A percentile compares a stretch with the other conserved stretches of the same genome.
Conservation (phyloP, 148 eudicot species). For the Euryodendron excelsum region DNA sequence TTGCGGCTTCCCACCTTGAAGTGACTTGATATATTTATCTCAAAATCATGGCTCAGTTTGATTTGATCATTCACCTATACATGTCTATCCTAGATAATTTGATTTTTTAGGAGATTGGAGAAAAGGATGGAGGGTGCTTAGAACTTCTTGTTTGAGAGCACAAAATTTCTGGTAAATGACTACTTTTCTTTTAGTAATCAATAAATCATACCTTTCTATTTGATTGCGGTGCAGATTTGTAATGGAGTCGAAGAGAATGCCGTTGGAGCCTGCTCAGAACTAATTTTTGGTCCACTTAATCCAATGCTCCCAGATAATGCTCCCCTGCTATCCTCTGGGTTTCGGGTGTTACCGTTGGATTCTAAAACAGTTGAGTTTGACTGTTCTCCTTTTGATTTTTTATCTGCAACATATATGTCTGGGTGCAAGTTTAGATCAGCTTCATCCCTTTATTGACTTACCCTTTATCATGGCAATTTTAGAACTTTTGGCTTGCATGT, state of each 20-base stretch:
- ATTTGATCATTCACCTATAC: neutral
- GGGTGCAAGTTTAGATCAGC: neutral
- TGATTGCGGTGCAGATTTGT: neutral
- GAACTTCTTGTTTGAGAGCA: too few species aligned
- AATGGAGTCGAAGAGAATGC: neutral
- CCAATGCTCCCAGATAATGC: constrained; percentile 3
- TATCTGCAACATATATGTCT: neutral
- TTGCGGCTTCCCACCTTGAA: too few species aligned
- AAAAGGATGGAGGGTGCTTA: too few species aligned
- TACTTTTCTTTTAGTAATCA: too few species aligned
- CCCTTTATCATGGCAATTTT: neutral
- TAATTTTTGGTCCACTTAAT: constrained; percentile 6
- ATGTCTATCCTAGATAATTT: neutral
- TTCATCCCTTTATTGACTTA: neutral
- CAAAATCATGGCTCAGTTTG: neutral
- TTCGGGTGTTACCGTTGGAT: constrained; percentile 3
- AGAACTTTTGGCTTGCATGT: neutral
- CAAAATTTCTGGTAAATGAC: too few species aligned
- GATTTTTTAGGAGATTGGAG: neutral
- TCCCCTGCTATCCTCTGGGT: neutral
- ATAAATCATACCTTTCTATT: neutral
- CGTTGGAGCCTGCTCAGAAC: constrained; percentile 4
- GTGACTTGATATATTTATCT: neutral
- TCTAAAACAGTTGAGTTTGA: constrained; percentile 8
- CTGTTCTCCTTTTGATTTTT: neutral